Evolutionary conservation across 805 yeast genomes (phyloP).

Genomic region (Blastobotrys attinorum): DNA sequence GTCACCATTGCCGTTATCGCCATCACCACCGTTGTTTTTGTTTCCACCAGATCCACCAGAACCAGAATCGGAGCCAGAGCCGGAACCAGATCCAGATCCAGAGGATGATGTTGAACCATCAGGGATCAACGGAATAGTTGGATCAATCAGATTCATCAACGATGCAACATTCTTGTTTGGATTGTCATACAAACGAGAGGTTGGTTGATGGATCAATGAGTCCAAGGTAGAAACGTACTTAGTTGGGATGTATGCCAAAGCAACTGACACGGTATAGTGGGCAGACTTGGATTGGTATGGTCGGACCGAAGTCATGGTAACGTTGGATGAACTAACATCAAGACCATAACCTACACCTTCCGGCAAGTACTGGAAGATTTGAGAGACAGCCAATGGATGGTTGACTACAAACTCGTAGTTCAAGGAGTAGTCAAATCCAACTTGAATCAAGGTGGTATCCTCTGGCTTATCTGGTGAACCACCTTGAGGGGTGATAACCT

Average conservation of each 20-base stretch:
- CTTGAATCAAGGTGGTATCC: constrained; percentile 50
- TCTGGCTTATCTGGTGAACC: constrained; percentile 37
- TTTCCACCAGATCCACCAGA: constrained; percentile 5
- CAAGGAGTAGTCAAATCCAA: constrained; percentile 72
- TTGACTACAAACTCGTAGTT: constrained; percentile 79
- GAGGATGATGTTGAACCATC: constrained; percentile 9
- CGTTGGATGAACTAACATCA: constrained; percentile 30
- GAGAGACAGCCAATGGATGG: constrained; percentile 70
- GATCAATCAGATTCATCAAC: constrained; percentile 66
- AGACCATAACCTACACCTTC: constrained; percentile 59
- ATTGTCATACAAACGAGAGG: constrained; percentile 56
- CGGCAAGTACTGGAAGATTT: constrained; percentile 82
- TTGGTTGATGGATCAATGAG: constrained; percentile 38
- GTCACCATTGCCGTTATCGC: constrained; percentile 6
- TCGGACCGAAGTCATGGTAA: constrained; percentile 59
- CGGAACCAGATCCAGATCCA: constrained; percentile 11
- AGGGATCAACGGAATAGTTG: constrained; percentile 43
- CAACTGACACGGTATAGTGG: constrained; percentile 75
- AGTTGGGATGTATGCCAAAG: constrained; percentile 75
- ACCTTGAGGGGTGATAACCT: constrained; percentile 63
- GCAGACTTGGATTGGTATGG: constrained; percentile 57
- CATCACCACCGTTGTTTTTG: constrained; percentile 1
- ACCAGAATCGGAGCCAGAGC: constrained; percentile 19
- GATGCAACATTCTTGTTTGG: constrained; percentile 46
- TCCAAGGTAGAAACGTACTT: constrained; percentile 43